phyloP scores from a whole-genome alignment of 805 yeast species.

The Candida succiphila region DNA sequence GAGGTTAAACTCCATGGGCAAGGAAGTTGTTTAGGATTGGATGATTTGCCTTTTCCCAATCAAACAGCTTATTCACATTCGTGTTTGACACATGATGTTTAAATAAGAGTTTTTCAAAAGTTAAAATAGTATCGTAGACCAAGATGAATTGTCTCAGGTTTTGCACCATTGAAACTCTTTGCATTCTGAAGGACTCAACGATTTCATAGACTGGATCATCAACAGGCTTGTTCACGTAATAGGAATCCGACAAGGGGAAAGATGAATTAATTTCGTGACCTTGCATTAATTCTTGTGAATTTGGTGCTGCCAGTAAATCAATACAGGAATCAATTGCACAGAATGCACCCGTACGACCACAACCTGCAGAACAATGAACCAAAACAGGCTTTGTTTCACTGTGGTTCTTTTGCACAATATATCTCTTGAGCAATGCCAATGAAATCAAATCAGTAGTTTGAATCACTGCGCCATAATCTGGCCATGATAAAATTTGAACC shows the following conservation, averaged over 20 bases:
- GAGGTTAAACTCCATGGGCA: too few species aligned
- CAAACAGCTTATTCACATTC: constrained; percentile 5
- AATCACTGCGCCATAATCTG: constrained; percentile 62
- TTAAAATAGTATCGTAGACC: constrained; percentile 33
- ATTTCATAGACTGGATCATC: constrained; percentile 35
- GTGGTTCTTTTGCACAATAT: constrained; percentile 9
- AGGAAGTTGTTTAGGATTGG: constrained; percentile 8
- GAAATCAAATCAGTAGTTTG: constrained; percentile 48
- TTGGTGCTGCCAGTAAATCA: constrained; percentile 21
- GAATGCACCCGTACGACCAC: constrained; percentile 92
- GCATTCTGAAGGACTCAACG: constrained; percentile 38
- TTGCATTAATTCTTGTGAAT: not conserved
- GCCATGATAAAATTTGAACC: constrained; percentile 74
- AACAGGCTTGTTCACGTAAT: constrained; percentile 3
- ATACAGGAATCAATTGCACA: constrained; percentile 58
- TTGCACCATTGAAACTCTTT: constrained; percentile 51
- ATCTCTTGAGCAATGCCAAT: constrained; percentile 31
- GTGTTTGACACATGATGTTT: not conserved
- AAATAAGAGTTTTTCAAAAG: constrained; percentile 11
- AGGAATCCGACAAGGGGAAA: not conserved
- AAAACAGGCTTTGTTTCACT: constrained; percentile 36
- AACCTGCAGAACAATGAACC: constrained; percentile 94
- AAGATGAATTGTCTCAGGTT: constrained; percentile 43
- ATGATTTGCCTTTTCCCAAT: constrained; percentile 7
- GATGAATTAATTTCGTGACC: not conserved